phyloP scores from a whole-genome alignment of 1,284 basidiomycete genomes.

The Pterulicium gracile region DNA sequence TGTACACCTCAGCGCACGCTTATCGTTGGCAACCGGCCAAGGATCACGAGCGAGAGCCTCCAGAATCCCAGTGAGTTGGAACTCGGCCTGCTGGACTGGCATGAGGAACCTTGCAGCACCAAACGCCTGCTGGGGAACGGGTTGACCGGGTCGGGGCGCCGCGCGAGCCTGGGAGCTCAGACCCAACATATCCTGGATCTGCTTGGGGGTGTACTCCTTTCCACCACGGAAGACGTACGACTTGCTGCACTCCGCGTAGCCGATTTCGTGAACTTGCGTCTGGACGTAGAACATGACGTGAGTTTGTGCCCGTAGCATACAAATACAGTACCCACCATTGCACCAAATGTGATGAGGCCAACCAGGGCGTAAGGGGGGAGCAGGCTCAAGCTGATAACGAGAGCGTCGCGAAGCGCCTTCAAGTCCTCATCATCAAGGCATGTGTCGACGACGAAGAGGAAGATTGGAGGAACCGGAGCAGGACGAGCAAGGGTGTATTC shows the following conservation, averaged over 20 bases:
- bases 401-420: constrained; percentile 86
- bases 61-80: constrained; percentile 91
- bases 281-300: constrained; percentile 19
- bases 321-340: constrained; percentile 61
- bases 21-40: constrained; percentile 96
- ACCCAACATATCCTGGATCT: constrained; percentile 98
- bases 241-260: constrained; percentile 93
- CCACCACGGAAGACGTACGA: constrained; percentile 98
- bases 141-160: constrained; percentile 77
- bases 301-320: background rate
- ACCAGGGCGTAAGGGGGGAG: constrained; percentile 92
- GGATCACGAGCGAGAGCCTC: constrained; percentile 88
- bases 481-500: constrained; percentile 95
- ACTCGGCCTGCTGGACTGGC: constrained; percentile 91
- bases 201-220: constrained; percentile 97
- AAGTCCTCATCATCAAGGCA: constrained; percentile 96
- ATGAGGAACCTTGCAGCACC: constrained; percentile 92
- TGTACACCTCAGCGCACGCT: constrained; percentile 91
- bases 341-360: constrained; percentile 92
- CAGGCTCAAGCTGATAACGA: constrained; percentile 88
- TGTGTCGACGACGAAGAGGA: constrained; percentile 96
- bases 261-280: constrained; percentile 98
- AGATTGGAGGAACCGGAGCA: constrained; percentile 89
- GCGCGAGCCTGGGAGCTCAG: constrained; percentile 70
- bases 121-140: constrained; percentile 73